Evolutionary conservation across 192 early-diverging fungal genomes (phyloP).

Genomic region (Podila minutissima): DNA sequence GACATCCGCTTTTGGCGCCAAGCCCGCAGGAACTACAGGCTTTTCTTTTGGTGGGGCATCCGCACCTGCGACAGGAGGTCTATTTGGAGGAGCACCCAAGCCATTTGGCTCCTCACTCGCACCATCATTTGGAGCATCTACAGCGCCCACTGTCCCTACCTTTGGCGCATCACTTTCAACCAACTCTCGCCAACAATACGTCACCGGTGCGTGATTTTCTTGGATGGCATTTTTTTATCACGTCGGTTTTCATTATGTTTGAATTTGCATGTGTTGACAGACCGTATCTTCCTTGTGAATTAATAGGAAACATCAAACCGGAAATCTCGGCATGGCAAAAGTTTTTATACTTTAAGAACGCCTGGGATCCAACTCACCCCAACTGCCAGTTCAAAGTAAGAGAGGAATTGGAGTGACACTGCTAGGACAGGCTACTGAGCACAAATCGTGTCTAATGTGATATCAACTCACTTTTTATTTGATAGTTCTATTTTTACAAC

Average conservation of each 20-base stretch:
- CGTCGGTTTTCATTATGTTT: background rate
- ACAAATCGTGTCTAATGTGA: background rate
- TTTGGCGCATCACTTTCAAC: constrained; percentile 47
- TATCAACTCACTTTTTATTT: background rate
- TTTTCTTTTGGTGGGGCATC: constrained; percentile 38
- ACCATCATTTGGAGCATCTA: constrained; percentile 27
- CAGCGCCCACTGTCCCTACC: constrained; percentile 23
- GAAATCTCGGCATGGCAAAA: constrained; percentile 66
- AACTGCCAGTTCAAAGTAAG: constrained; percentile 82
- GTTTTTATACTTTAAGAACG: constrained; percentile 71
- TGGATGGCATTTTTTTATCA: background rate
- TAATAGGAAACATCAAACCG: constrained; percentile 27
- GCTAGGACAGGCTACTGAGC: background rate
- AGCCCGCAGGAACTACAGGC: constrained; percentile 17
- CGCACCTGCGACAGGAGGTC: constrained; percentile 24
- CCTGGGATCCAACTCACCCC: constrained; percentile 82
- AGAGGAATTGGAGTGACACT: background rate
- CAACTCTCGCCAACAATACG: constrained; percentile 57
- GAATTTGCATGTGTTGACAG: background rate
- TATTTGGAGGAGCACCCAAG: constrained; percentile 39
- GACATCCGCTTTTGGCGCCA: background rate
- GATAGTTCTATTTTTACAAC: constrained; percentile 95
- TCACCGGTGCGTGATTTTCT: constrained; percentile 15
- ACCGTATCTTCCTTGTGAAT: background rate
- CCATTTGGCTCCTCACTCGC: constrained; percentile 17